Base-by-base conservation (phyloP, 176 grass and related monocot genomes). In the Tillandsia leiboldiana region DNA sequence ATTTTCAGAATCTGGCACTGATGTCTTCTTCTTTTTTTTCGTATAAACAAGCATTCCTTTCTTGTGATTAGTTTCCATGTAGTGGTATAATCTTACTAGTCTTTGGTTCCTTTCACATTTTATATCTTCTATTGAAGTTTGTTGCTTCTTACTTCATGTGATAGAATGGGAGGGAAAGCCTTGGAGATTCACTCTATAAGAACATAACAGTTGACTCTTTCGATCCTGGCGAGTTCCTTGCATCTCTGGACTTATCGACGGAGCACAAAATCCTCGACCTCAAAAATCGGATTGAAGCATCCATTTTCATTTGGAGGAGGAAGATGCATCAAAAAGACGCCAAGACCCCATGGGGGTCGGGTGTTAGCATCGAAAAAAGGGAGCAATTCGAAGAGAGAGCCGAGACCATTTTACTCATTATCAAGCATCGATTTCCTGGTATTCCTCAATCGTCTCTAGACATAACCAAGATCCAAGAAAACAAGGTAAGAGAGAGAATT, bases 391-490 rank as follows among this genome's bases (percentile, higher is more conserved):
- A 90, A 26, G 90, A 87, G 72, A 76, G 90, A 22, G 86, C 86
- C 0, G 64, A 94, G 24, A 94, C 83, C 0, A 76, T 74, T 15
- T 70, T 89, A 47, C 90, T 89, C 83, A 78, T 89, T 77, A 74
- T 94, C 67, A 94, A 90, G 81, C 80, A 87, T 67, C 67, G 54
- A 70, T 89, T 86, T 51, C 90, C 90, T 23, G 90, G 83, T 12
- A 50, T 66, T 12, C 74, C 81, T 71, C 86, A 90, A 12, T 90
- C 90, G 2, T 51, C 80, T 0, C 90, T 94, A 4, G 90, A 94
- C 50, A 94, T 88, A 11, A 94, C 83, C 83, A 94, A 94, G 78
- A 94, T 94, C 65, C 86, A 94, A 50, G 73, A 87, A 76, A 94
- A 94, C 78, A 89, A 68, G 90, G 86, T 94, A 79, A 61, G 56